phyloP scores from a whole-genome alignment of 192 early-diverging fungal genomes.

The Linnemannia zychae region DNA sequence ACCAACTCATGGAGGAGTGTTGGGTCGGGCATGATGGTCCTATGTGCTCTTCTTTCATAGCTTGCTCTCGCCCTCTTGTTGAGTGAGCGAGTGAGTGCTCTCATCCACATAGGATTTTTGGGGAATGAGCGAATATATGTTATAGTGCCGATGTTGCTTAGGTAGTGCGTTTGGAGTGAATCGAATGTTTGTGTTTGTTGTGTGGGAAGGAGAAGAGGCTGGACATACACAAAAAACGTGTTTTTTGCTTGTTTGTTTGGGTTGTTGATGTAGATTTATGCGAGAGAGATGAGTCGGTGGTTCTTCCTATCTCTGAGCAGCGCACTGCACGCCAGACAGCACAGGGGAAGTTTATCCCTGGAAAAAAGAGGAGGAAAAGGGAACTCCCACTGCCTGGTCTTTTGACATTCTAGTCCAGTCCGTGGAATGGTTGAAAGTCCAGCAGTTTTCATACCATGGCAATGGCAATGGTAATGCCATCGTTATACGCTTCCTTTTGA shows the following conservation, averaged over 20 bases:
- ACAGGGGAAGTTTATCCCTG: background rate
- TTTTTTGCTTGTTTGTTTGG: background rate
- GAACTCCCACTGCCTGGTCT: background rate
- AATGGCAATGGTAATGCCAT: background rate
- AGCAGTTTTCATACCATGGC: background rate
- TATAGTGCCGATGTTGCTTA: too few species aligned
- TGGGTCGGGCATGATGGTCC: too few species aligned
- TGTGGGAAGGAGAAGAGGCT: too few species aligned
- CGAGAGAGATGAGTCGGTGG: background rate
- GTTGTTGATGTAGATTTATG: background rate
- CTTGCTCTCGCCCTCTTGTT: too few species aligned
- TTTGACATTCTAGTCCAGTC: background rate
- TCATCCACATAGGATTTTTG: too few species aligned
- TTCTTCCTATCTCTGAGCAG: slow-evolving; percentile 1
- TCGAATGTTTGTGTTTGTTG: too few species aligned
- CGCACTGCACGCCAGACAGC: background rate
- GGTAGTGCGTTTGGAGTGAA: too few species aligned
- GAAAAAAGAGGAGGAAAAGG: background rate
- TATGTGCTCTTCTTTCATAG: too few species aligned
- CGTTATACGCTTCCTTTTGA: background rate
- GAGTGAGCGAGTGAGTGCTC: too few species aligned
- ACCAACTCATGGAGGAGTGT: too few species aligned
- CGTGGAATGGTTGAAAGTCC: background rate
- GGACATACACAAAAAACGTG: background rate
- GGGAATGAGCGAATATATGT: too few species aligned